Conservation (phyloP, 2,329 filamentous ascomycete species). For the Epicoccum sorghinum region DNA sequence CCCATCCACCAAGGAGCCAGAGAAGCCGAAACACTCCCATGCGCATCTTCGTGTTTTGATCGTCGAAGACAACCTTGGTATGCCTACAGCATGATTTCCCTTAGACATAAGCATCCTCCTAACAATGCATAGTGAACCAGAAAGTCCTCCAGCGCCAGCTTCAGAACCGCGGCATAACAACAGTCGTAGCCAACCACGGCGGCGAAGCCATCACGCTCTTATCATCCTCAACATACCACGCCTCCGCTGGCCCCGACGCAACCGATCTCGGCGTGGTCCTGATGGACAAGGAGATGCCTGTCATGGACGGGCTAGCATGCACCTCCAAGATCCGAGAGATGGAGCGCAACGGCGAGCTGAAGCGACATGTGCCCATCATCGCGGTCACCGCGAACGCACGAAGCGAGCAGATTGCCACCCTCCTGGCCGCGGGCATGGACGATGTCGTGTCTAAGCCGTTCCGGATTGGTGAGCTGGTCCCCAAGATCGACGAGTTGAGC, state of each 20-base stretch:
- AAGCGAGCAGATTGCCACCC: slow-evolving; percentile 48
- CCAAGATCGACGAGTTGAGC: slow-evolving; percentile 58
- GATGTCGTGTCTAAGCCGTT: slow-evolving; percentile 60
- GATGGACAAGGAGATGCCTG: slow-evolving; percentile 51
- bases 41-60: slow-evolving; percentile 47
- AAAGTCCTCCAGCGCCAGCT: slow-evolving; percentile 58
- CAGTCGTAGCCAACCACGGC: slow-evolving; percentile 57
- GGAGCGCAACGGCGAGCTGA: slow-evolving; percentile 43
- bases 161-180: slow-evolving; percentile 54
- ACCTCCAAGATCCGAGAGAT: slow-evolving; percentile 47
- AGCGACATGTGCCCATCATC: slow-evolving; percentile 49
- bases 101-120: background rate
- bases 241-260: slow-evolving; percentile 32
- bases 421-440: slow-evolving; percentile 51
- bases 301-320: slow-evolving; percentile 50
- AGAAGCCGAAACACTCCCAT: slow-evolving; percentile 21
- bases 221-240: slow-evolving; percentile 52
- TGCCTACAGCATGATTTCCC: background rate
- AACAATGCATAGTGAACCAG: slow-evolving; percentile 52
- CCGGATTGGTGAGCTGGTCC: slow-evolving; percentile 56
- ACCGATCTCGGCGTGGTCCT: slow-evolving; percentile 42
- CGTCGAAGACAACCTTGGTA: slow-evolving; percentile 51
- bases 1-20: background rate
- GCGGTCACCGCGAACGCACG: slow-evolving; percentile 51
- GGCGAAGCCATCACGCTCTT: slow-evolving; percentile 56